Base-by-base conservation (phyloP, 495 filamentous ascomycete genomes). In the Barbatosphaeria neglecta region DNA sequence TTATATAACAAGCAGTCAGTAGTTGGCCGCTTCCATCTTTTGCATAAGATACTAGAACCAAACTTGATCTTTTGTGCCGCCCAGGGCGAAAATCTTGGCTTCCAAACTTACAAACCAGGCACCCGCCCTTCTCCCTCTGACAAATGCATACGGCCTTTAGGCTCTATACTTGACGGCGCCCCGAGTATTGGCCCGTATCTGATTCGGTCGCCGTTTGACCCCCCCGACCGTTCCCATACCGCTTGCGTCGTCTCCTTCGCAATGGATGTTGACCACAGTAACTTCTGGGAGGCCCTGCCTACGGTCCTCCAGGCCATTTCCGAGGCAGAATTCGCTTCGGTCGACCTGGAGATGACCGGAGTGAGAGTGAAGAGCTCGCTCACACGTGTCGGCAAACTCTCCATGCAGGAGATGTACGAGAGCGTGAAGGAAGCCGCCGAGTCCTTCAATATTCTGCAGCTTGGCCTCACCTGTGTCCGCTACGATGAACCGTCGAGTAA, bases 271-370 rank as follows among this genome's bases (percentile, higher is more conserved):
- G 67, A 74, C 45, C 53, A 53, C 9, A 42, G 50, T 13, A 73
- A 70, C 9, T 90, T 85, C 56, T 59, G 61, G 28, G 59, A 60
- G 33, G 58, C 73, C 15, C 64, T 90, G 2, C 74, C 83, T 0
- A 59, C 60, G 16, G 71, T 90, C 17, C 58, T 90, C 6, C 54
- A 72, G 8, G 68, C 73, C 16, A 75, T 90, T 25, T 64, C 74
- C 16, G 63, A 74, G 16, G 72, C 83, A 18, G 66, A 69, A 22
- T 90, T 86, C 54, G 80, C 92, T 3, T 58, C 82, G 1, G 57
- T 92, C 33, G 87, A 92, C 52, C 66, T 89, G 19, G 87, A 94
- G 58, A 74, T 92, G 51, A 85, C 80, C 4, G 87, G 87, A 0
- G 80, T 93, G 39, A 58, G 19, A 13, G 45, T 19, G 50, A 58